Base-by-base conservation (phyloP, 768 basidiomycete genomes). In the Calocybe cyanea region DNA sequence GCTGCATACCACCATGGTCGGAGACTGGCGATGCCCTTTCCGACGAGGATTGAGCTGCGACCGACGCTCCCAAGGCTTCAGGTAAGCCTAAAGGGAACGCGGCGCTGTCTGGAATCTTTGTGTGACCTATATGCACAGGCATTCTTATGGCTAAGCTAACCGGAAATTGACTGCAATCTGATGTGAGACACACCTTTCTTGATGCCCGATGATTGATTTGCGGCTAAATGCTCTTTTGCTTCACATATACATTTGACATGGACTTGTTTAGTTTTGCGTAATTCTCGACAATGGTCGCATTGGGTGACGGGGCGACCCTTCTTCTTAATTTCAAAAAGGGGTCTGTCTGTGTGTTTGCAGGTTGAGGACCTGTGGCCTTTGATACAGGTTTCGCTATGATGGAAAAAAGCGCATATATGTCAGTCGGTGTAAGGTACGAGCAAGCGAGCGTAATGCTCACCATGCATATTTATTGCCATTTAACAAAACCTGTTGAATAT, bases 261-360 rank as follows among this genome's bases (percentile, higher is more conserved):
- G 49, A 92, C 80, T 68, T 85, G 86, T 70, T 84, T 87, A 50
- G 81, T 85, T 75, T 90, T 88, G 41, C 92, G 76, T 45, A 88
- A 72, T 60, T 91, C 83, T 52, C 90, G 80, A 66, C 93, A 95
- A 58, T 85, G 83, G 56, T 83, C 80, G 66, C 93, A 96, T 64
- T 95, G 92, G 7, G 93, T 91, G 19, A 92, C 78, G 1, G 92
- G 92, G 32, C 92, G 79, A 2, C 92, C 92, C 62, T 95, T 93
- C 73, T 87, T 89, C 72, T 92, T 91, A 46, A 95, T 88, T 67
- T 94, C 90, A 62, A 84, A 92, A 41, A 95, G 74, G 30, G 91
- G 85, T 33, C 92, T 79, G 63, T 92, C 89, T 43, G 81, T 85
- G 62, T 95, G 92, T 59, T 81, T 84, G 69, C 92, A 95, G 23